Base-by-base conservation (phyloP, 208 protist genomes). In the Borovskyia barvae region DNA sequence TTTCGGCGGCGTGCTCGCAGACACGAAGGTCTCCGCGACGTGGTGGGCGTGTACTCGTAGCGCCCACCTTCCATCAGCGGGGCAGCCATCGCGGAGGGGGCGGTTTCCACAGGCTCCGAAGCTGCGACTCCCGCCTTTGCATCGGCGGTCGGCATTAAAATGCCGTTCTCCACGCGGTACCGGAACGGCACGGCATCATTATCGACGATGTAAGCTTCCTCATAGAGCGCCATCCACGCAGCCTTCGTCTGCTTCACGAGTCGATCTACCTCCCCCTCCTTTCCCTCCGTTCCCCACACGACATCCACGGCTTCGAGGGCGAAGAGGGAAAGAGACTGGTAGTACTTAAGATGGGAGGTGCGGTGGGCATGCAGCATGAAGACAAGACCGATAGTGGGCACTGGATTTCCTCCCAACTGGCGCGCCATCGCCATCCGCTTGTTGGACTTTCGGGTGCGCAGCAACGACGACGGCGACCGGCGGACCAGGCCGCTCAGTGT, bases 321-420 rank as follows among this genome's bases (percentile, higher is more conserved):
- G 6, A 95, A 74, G 12, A 92, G 60, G 1, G 66, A 61, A 26
- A 95, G 64, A 7, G 75, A 79, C 61, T 91, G 82, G 56, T 78
- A 88, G 48, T 92, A 95, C 64, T 88, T 89, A 14, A 87, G 56
- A 47, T 92, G 88, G 7, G 72, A 66, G 17, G 83, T 92, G 36
- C 88, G 85, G 57, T 95, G 88, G 14, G 69, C 75, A 56, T 90
- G 72, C 11, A 95, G 68, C 36, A 95, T 73, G 28, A 92, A 71
- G 28, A 64, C 58, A 42, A 95, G 75, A 33, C 83, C 85, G 36
- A 91, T 71, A 0, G 85, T 95, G 4, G 88, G 88, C 22, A 95
- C 72, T 4, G 85, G 88, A 28, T 72, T 68, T 15, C 42, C 54
- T 40, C 30, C 50, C 5, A 80, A 48, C 26, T 59, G 50, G 43